Conservation (phyloP, 2,329 filamentous ascomycete genomes). For the Talaromyces sp. region DNA sequence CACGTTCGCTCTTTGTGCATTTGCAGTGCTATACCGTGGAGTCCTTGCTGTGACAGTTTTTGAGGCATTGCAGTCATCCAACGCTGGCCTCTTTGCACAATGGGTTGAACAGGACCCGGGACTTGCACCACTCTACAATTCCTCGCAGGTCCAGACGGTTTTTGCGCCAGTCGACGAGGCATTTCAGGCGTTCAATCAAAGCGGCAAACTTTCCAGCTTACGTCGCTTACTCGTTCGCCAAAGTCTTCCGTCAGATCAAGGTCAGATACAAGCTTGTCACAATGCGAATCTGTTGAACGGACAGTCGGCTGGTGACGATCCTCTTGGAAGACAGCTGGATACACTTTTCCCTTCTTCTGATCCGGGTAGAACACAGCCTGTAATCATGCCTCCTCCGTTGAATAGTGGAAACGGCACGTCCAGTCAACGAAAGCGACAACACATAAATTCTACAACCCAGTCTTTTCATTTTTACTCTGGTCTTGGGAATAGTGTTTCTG, state of each 20-base stretch:
- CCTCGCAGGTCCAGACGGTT: conserved; percentile 2
- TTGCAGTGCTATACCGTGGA: not conserved
- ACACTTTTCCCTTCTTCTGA: not conserved
- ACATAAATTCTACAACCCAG: not conserved
- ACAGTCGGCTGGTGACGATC: not conserved
- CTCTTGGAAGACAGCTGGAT: not conserved
- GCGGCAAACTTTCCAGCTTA: conserved; percentile 1
- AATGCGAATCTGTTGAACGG: not conserved
- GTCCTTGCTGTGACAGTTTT: not conserved
- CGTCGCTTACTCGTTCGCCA: conserved; percentile 2
- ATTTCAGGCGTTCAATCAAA: not conserved
- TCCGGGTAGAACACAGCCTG: not conserved
- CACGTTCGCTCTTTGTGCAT: not conserved
- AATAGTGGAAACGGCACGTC: not conserved
- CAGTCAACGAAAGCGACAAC: not conserved
- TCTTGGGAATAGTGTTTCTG: conserved; percentile 5
- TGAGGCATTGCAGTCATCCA: not conserved
- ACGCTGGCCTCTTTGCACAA: conserved; percentile 3
- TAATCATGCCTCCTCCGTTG: not conserved
- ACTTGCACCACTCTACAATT: conserved; percentile 2
- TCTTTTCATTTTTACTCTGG: conserved; percentile 2
- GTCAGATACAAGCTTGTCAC: not conserved
- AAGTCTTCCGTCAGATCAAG: not conserved
- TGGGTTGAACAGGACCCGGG: conserved; percentile 5
- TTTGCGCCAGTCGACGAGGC: conserved; percentile 2